Base-by-base conservation (phyloP, 345 rosid species). In the Rhizophora apiculata region DNA sequence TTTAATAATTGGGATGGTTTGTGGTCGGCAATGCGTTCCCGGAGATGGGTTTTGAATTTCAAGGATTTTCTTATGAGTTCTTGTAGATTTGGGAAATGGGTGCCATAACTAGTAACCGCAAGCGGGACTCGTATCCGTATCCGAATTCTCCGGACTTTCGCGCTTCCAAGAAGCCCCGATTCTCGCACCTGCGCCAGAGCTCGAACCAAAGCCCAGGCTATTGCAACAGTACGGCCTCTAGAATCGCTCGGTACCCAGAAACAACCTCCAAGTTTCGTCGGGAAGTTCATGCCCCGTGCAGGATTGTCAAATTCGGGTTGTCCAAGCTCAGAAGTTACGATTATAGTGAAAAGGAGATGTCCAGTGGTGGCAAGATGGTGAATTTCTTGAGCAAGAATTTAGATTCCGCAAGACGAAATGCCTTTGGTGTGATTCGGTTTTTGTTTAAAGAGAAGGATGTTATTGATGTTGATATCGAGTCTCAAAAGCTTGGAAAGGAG, bases 211-310 rank as follows among this genome's bases (percentile, higher is more conserved):
- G 67, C 57, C 64, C 37, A 27, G 71, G 70, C 27, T 82, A 84
- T 11, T 78, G 82, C 7, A 89, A 80, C 32, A 74, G 74, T 48
- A 76, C 86, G 8, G 66, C 74, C 49, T 82, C 87, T 8, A 87
- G 91, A 72, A 79, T 90, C 62, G 83, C 89, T 19, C 82, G 85
- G 70, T 92, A 96, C 68, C 99, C 99, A 0, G 92, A 84, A 63
- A 68, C 83, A 3, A 83, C 78, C 61, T 27, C 78, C 22, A 87
- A 81, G 19, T 79, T 88, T 57, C 70, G 72, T 49, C 81, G 97
- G 34, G 83, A 87, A 60, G 84, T 89, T 37, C 98, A 89, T 70
- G 99, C 95, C 6, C 99, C 99, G 29, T 88, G 90, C 30, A 83
- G 96, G 77, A 37, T 26, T 5, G 74, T 53, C 48, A 89, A 88